Conservation (phyloP, 331 rosid species). For the Telfairia occidentalis region DNA sequence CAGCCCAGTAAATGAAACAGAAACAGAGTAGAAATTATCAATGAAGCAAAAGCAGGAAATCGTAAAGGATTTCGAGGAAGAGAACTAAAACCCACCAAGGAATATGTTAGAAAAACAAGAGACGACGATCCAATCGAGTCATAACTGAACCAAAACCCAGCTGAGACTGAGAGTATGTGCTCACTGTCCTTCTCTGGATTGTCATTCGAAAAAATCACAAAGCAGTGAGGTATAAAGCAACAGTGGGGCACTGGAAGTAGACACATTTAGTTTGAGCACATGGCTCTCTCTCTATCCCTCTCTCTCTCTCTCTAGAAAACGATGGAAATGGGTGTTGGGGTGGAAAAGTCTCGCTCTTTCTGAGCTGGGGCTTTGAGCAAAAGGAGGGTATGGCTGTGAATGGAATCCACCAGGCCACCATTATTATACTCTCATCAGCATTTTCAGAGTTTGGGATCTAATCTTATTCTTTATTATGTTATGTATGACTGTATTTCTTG, state of each 20-base stretch:
- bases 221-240: background rate
- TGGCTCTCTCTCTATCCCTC: background rate
- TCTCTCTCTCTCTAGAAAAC: background rate
- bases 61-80: background rate
- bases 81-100: constrained; percentile 1
- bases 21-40: background rate
- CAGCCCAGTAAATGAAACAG: background rate
- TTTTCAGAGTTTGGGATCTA: background rate
- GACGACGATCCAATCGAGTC: background rate
- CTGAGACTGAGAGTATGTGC: background rate
- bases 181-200: background rate
- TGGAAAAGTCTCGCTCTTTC: background rate
- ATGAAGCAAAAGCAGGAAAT: background rate
- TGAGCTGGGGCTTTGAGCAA: background rate
- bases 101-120: background rate
- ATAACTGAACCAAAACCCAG: background rate
- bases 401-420: background rate
- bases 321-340: background rate
- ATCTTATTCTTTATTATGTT: too few relatives aligned
- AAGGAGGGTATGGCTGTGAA: background rate
- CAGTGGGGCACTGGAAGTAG: background rate
- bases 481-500: too few relatives aligned
- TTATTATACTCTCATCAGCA: background rate
- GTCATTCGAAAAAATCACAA: background rate
- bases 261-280: background rate